Evolutionary conservation across 1,284 basidiomycete genomes (phyloP), one percentile per base, ranked within the genome.

Genomic region (Cryptococcus amylolentus): DNA sequence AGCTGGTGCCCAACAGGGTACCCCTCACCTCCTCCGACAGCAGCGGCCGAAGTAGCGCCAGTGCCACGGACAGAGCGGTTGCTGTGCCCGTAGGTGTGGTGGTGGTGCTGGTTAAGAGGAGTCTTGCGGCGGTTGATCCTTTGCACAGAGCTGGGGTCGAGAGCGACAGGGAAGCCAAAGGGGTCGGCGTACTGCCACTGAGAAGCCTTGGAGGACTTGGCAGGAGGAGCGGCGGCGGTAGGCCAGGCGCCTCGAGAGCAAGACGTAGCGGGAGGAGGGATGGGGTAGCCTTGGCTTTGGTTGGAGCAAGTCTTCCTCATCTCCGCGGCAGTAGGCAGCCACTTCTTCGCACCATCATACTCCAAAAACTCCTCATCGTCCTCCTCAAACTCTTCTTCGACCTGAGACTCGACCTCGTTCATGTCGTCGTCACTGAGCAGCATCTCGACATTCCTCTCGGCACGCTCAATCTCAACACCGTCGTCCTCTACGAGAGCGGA

Each of bases 311-410:
- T 61, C 44, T 67, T 63, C 45, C 58, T 49, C 12, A 66, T 31
- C 31, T 68, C 58, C 13, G 63, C 53, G 18, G 52, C 46, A 13
- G 64, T 39, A 41, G 68, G 66, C 40, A 66, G 43, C 64, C 64
- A 70, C 23, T 55, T 52, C 41, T 59, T 56, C 16, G 69, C 69
- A 16, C 69, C 69, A 48, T 70, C 69, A 45, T 70, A 70, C 23
- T 70, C 69, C 43, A 67, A 38, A 41, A 64, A 70, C 49, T 69
- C 67, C 40, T 67, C 64, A 18, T 65, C 64, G 38, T 58, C 65
- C 5, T 61, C 59, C 6, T 60, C 60, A 13, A 53, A 49, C 18
- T 55, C 54, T 26, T 46, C 52, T 26, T 46, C 52, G 23, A 58
- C 60, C 38, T 61, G 58, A 14, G 51, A 50, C 37, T 51, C 54